Percentiles rank a stretch among this genome's conserved stretches.
These are phyloP conservation scores for Sporothrix curviconia DNA, from an alignment of 2,329 filamentous ascomycete genomes.

Conservation along the genomic window DNA sequence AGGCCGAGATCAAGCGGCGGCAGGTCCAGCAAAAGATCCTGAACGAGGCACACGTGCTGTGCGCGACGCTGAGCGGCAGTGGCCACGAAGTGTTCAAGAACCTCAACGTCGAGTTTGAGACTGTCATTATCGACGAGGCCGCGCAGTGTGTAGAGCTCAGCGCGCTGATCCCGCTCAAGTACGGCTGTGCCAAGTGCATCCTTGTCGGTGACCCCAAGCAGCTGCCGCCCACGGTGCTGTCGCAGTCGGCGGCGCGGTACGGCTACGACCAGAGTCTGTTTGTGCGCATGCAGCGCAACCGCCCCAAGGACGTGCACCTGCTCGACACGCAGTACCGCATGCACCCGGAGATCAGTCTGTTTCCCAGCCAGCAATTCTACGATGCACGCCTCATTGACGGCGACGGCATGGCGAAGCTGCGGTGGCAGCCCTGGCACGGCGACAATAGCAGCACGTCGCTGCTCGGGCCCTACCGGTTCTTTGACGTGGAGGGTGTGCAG, in stretches of 20 bases:
- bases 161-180: slow-evolving; percentile 93
- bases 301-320: slow-evolving; percentile 80
- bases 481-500: slow-evolving; percentile 87
- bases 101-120: slow-evolving; percentile 93
- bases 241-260: slow-evolving; percentile 82
- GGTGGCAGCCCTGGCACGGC: slow-evolving; percentile 77
- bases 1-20: slow-evolving; percentile 77
- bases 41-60: slow-evolving; percentile 84
- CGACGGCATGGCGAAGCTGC: slow-evolving; percentile 68
- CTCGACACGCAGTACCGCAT: slow-evolving; percentile 98
- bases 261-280: slow-evolving; percentile 98
- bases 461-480: slow-evolving; percentile 92
- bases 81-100: slow-evolving; percentile 97
- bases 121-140: slow-evolving; percentile 95
- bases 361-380: slow-evolving; percentile 89
- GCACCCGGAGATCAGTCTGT: slow-evolving; percentile 92
- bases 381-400: slow-evolving; percentile 82
- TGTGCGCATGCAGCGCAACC: slow-evolving; percentile 94
- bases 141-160: slow-evolving; percentile 97
- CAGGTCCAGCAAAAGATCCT: slow-evolving; percentile 86
- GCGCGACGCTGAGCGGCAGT: slow-evolving; percentile 88
- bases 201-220: slow-evolving; percentile 97
- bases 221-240: slow-evolving; percentile 89
- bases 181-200: slow-evolving; percentile 93
- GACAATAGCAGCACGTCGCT: slow-evolving; percentile 48